Base-by-base conservation (phyloP, 768 basidiomycete genomes). In the Mycena metata region DNA sequence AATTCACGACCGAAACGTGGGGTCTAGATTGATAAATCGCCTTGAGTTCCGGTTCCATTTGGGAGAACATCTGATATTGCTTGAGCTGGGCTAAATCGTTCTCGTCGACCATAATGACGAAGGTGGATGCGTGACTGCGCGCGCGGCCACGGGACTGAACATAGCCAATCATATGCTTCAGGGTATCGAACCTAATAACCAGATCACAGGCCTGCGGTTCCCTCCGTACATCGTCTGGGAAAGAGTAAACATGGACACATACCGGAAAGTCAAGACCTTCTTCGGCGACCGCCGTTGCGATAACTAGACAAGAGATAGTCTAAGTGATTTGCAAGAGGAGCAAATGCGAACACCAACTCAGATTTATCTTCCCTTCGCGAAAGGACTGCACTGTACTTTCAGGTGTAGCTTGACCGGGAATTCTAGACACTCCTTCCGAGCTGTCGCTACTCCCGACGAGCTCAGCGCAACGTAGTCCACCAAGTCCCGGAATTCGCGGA, bases 221-320 rank as follows among this genome's bases (percentile, higher is more conserved):
- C 33, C 24, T 46, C 42, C 17, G 43, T 21, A 61, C 4, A 46
- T 7, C 30, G 36, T 17, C 36, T 1, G 26, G 11, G 42, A n/a
- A 42, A n/a, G 17, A 47, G 42, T 7, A 30, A n/a, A 54, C 19
- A 24, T 45, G 23, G 7, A 51, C 36, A 71, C 87, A 61, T 74
- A 92, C 91, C 24, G 91, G 92, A 80, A 97, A 95, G 76, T 97
- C 95, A 19, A 97, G 85, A 0, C 96, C 96, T 81, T 97, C 96
- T 78, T 97, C 96, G 0, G 94, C 96, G 16, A 96, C 94, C 7
- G 91, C 90, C 0, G 94, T 96, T 5, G 94, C 92, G 69, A 96
- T 83, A 23, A 96, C 91, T 90, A 66, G 19, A 41, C 65, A 45
- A 58, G 49, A 33, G 2, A 35, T 19, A 45, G 10, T 12, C 52